Percentiles rank a stretch among this genome's conserved stretches.
Conservation (phyloP, 148 eudicot species). For the Fagopyrum esculentum region DNA sequence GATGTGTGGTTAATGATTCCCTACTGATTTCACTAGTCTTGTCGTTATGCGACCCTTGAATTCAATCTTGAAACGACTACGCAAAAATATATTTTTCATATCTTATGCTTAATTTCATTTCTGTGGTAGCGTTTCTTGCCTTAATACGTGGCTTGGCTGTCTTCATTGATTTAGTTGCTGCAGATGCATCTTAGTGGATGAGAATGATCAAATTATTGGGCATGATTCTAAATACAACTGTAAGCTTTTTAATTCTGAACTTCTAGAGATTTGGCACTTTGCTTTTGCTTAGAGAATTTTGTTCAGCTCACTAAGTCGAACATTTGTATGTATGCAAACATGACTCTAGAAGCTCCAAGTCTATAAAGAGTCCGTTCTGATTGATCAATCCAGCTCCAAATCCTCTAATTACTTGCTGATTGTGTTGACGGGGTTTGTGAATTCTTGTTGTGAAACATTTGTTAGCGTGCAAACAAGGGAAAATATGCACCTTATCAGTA, state of each 20-base stretch:
- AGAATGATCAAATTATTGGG: constrained; percentile 42
- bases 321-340: neutral
- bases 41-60: neutral
- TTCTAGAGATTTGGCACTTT: neutral
- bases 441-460: neutral
- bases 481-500: neutral
- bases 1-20: too few relatives aligned
- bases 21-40: too few relatives aligned
- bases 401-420: too few relatives aligned
- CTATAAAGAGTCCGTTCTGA: too few relatives aligned
- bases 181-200: constrained; percentile 40
- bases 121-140: neutral
- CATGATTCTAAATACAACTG: constrained; percentile 96
- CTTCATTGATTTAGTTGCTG: constrained; percentile 14
- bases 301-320: neutral
- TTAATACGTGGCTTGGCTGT: neutral
- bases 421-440: neutral
- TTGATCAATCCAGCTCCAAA: too few relatives aligned
- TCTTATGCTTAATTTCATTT: neutral
- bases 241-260: constrained; percentile 30
- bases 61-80: neutral
- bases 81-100: neutral
- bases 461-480: neutral
- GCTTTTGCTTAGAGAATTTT: neutral
- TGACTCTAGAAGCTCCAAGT: neutral